Evolutionary conservation across 345 rosid species (phyloP).

Genomic region (Passiflora organensis): DNA sequence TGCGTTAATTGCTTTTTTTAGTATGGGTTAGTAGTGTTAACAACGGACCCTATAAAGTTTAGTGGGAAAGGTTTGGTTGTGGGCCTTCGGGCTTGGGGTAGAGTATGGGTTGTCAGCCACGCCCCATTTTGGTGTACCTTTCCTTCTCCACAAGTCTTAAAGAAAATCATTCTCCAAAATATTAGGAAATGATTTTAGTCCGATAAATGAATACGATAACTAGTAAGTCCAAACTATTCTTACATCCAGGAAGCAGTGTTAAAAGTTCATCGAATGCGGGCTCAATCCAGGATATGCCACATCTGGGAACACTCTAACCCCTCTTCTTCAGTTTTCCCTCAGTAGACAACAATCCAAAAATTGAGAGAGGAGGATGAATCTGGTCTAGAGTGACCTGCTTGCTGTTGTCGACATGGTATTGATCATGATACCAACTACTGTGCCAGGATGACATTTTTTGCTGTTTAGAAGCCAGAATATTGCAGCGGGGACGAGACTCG

Average conservation of each 20-base stretch:
- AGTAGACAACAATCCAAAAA: conserved; percentile 28
- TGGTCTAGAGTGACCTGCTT: conserved; percentile 42
- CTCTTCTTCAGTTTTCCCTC: conserved; percentile 24
- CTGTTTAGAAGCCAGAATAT: conserved; percentile 1
- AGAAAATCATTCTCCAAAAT: too few species aligned
- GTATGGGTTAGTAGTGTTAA: too few species aligned
- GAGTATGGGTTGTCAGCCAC: too few species aligned
- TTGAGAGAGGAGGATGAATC: conserved; percentile 39
- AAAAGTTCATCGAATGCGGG: conserved; percentile 13
- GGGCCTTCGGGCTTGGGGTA: too few species aligned
- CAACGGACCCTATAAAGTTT: too few species aligned
- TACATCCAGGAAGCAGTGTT: neutral
- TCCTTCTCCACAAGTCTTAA: too few species aligned
- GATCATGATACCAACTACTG: conserved; percentile 24
- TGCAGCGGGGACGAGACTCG: conserved; percentile 11
- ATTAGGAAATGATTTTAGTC: too few species aligned
- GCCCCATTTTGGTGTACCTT: too few species aligned
- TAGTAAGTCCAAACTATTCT: too few species aligned
- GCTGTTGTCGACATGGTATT: conserved; percentile 17
- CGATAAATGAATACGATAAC: too few species aligned
- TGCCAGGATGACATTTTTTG: conserved; percentile 10
- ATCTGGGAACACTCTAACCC: conserved; percentile 26
- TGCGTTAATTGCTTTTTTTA: too few species aligned
- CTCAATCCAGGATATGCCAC: conserved; percentile 32
- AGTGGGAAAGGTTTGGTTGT: too few species aligned